A percentile compares a stretch with the other conserved stretches of the same genome.
Conservation (phyloP, 2,329 filamentous ascomycete species). For the Exophiala sp. region DNA sequence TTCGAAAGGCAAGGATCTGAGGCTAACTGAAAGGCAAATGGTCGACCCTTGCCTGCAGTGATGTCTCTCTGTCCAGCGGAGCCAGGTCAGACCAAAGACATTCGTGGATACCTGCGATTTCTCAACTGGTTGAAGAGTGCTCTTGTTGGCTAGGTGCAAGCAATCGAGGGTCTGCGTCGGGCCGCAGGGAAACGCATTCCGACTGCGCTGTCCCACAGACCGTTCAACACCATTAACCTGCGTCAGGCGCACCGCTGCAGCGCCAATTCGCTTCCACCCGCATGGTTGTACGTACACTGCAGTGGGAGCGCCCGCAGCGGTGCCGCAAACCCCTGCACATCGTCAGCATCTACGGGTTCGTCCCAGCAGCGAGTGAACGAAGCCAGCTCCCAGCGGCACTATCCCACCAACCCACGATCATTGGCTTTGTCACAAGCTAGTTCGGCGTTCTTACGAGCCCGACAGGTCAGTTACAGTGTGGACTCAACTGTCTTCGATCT, state of each 20-base stretch:
- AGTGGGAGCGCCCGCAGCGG: conserved; percentile 10
- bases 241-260: conserved; percentile 4
- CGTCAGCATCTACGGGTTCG: conserved; percentile 1
- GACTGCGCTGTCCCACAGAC: conserved; percentile 14
- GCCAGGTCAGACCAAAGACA: conserved; percentile 6
- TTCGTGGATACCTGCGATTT: conserved; percentile 2
- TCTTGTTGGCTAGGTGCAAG: conserved; percentile 1
- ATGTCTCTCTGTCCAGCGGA: neutral
- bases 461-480: no score
- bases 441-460: neutral
- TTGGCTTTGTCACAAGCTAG: neutral
- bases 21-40: no score
- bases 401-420: neutral
- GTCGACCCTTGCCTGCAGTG: neutral
- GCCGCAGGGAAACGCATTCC: conserved; percentile 16
- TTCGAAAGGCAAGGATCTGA: no score
- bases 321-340: conserved; percentile 2
- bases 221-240: conserved; percentile 6
- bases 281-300: conserved; percentile 14
- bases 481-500: no score
- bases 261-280: conserved; percentile 15
- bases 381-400: neutral
- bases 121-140: neutral
- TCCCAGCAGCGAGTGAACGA: neutral
- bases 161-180: conserved; percentile 13